Evolutionary conservation across 2,329 filamentous ascomycete genomes (phyloP).

Genomic region (Xenosphaeropsis pyriputrescens): DNA sequence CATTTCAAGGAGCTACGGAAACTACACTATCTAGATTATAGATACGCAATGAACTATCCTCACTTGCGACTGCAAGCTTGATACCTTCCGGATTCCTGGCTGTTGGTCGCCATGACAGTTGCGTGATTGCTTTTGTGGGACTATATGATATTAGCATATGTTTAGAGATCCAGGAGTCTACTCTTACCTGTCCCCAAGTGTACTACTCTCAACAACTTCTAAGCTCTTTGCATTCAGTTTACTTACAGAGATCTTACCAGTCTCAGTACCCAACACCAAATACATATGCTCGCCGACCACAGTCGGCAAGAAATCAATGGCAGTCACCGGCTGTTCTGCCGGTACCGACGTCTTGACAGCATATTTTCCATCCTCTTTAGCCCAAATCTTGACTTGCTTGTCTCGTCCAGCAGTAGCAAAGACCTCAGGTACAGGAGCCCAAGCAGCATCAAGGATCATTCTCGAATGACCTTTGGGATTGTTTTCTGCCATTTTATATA

Average conservation of each 20-base stretch:
- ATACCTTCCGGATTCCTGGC: constrained; percentile 6
- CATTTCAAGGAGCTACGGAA: constrained; percentile 1
- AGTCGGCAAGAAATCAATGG: constrained; percentile 45
- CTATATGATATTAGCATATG: constrained; percentile 15
- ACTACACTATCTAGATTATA: constrained; percentile 22
- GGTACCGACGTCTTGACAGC: constrained; percentile 33
- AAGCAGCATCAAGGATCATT: constrained; percentile 84
- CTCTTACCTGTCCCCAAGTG: constrained; percentile 10
- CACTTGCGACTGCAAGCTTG: constrained; percentile 24
- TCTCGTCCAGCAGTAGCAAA: constrained; percentile 89
- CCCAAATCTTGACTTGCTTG: constrained; percentile 68
- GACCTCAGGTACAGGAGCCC: constrained; percentile 41
- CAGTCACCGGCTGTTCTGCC: constrained; percentile 48
- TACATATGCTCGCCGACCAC: constrained; percentile 19
- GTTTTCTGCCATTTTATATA: constrained; percentile 42
- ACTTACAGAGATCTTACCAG: constrained; percentile 15
- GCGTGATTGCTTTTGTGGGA: constrained; percentile 20
- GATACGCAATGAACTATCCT: constrained; percentile 45
- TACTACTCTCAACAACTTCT: constrained; percentile 8
- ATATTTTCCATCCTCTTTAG: constrained; percentile 11
- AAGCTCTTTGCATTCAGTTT: constrained; percentile 13
- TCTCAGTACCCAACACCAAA: constrained; percentile 43
- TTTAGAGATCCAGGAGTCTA: background rate
- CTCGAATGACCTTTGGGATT: constrained; percentile 79
- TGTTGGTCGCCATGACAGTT: constrained; percentile 53